Conservation (phyloP, 1,284 basidiomycete genomes). For the Naganishia sp. region DNA sequence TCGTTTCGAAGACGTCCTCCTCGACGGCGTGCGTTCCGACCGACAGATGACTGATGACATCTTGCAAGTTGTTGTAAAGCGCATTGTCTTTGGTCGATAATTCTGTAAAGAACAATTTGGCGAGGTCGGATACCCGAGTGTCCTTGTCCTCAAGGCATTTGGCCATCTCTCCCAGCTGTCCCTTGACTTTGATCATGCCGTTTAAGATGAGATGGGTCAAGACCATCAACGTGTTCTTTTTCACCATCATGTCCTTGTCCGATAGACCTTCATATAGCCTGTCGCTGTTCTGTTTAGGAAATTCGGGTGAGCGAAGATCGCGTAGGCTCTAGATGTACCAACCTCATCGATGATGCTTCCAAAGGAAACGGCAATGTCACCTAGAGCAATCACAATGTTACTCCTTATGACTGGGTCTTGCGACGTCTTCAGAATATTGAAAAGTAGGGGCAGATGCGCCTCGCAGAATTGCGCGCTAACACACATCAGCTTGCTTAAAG, state of each 20-base stretch:
- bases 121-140: constrained; percentile 81
- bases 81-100: constrained; percentile 95
- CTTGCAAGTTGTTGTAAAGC: constrained; percentile 97
- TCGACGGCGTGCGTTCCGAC: constrained; percentile 92
- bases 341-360: constrained; percentile 90
- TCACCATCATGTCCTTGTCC: constrained; percentile 83
- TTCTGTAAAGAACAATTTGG: constrained; percentile 96
- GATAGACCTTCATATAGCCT: constrained; percentile 91
- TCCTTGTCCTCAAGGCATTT: constrained; percentile 97
- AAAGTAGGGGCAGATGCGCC: constrained; percentile 78
- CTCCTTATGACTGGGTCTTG: constrained; percentile 84
- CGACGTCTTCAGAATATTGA: constrained; percentile 90
- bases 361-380: constrained; percentile 95
- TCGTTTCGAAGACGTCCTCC: constrained; percentile 86
- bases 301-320: neutral
- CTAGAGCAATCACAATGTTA: constrained; percentile 95
- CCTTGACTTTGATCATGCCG: constrained; percentile 99
- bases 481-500: constrained; percentile 95
- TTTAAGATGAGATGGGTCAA: constrained; percentile 95
- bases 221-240: constrained; percentile 99
- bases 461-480: constrained; percentile 94
- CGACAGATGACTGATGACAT: constrained; percentile 92
- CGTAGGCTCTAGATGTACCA: constrained; percentile 30
- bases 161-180: constrained; percentile 98
- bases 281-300: constrained; percentile 68